phyloP scores from a whole-genome alignment of 2,329 filamentous ascomycete genomes.

The Ophiostoma ulmi region DNA sequence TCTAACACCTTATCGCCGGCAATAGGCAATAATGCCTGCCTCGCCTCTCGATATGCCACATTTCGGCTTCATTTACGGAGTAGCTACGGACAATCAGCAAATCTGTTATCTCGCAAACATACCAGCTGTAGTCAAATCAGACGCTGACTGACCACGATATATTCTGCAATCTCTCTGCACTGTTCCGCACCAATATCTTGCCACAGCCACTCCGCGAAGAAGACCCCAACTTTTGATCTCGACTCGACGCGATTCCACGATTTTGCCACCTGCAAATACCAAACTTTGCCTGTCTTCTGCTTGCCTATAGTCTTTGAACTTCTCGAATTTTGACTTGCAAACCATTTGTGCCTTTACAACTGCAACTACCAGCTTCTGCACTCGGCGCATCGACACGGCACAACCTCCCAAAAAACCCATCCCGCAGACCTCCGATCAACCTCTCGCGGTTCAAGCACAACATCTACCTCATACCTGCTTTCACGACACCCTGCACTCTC shows the following conservation, averaged over 20 bases:
- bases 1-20: constrained; percentile 6
- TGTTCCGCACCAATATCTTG: background rate
- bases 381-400: background rate
- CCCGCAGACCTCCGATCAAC: background rate
- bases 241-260: background rate
- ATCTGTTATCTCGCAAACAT: background rate
- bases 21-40: background rate
- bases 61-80: background rate
- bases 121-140: background rate
- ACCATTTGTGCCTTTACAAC: background rate
- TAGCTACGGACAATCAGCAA: background rate
- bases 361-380: background rate
- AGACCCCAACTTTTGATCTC: background rate
- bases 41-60: constrained; percentile 1
- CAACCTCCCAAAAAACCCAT: background rate
- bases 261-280: constrained; percentile 6
- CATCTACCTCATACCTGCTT: background rate
- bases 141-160: background rate
- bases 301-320: background rate
- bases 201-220: background rate
- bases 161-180: background rate
- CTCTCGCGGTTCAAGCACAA: background rate
- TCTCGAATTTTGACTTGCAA: background rate
- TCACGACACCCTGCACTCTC: background rate
- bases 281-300: background rate